Evolutionary conservation across 179 eudicot species (phyloP).

Genomic region (Sideroxylon spinosum): DNA sequence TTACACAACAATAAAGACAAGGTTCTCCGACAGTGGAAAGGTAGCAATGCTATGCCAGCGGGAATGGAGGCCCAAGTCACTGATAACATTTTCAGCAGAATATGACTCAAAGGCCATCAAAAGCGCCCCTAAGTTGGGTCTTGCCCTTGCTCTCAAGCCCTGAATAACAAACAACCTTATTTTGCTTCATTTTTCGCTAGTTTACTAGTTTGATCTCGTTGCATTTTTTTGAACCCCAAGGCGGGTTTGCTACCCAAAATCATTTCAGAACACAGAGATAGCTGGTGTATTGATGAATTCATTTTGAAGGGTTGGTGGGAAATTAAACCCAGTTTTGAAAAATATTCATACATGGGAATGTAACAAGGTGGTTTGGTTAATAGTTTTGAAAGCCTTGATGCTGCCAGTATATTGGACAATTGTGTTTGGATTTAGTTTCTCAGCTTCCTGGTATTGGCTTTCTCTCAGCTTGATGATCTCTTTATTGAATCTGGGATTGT

Average conservation of each 20-base stretch:
- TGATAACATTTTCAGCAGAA: conserved; percentile 60
- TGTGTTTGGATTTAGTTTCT: too few species aligned
- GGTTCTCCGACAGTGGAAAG: conserved; percentile 59
- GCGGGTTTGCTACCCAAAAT: conserved; percentile 17
- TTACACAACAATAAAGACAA: conserved; percentile 51
- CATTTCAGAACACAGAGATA: conserved; percentile 11
- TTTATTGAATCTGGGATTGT: too few species aligned
- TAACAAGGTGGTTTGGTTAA: too few species aligned
- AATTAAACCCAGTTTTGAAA: conserved; percentile 19
- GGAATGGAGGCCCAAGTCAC: conserved; percentile 88
- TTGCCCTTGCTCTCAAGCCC: conserved; percentile 80
- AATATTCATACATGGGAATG: too few species aligned
- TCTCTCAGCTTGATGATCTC: too few species aligned
- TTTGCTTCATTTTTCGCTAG: not conserved
- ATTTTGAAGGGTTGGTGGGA: conserved; percentile 2
- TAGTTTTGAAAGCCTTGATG: too few species aligned
- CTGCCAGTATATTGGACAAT: too few species aligned
- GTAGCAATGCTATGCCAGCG: conserved; percentile 66
- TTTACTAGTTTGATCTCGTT: not conserved
- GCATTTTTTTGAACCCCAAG: conserved; percentile 16
- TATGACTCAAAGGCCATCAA: conserved; percentile 54
- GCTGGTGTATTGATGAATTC: conserved; percentile 17
- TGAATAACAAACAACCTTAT: conserved; percentile 24
- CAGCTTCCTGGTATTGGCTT: too few species aligned
- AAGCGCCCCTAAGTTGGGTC: conserved; percentile 57